Conservation (phyloP, 345 rosid species). For the Syzygium aromaticum region DNA sequence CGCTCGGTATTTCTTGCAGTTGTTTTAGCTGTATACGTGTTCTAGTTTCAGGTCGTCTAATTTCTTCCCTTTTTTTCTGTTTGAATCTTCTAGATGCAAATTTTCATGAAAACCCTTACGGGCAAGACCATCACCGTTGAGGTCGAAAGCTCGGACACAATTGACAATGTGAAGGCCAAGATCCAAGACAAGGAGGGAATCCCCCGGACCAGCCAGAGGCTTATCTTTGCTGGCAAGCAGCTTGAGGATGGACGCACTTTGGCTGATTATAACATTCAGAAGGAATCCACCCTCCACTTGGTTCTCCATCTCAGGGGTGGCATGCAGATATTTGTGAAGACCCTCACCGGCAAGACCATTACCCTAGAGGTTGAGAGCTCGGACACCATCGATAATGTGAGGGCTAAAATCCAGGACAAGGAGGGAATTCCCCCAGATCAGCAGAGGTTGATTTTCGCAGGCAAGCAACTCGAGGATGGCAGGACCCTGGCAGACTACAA, state of each 20-base stretch:
- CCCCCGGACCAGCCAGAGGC: background rate
- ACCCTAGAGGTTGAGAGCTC: background rate
- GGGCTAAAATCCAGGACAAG: background rate
- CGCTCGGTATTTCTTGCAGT: background rate
- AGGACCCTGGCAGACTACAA: background rate
- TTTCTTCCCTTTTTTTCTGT: background rate
- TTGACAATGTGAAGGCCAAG: background rate
- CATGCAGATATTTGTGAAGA: background rate
- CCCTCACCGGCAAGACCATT: background rate
- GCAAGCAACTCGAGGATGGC: background rate
- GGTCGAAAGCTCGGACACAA: background rate
- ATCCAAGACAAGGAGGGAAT: background rate
- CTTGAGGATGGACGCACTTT: background rate
- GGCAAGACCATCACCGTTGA: background rate
- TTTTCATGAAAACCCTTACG: background rate
- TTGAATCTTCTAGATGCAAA: background rate
- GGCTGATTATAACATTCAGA: background rate
- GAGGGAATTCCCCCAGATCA: background rate
- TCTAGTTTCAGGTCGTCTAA: background rate
- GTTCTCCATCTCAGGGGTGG: background rate
- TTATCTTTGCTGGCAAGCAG: background rate
- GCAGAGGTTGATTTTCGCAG: background rate
- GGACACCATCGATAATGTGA: background rate
- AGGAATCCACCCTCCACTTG: background rate
- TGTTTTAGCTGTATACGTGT: background rate